Conservation (phyloP, 2,329 filamentous ascomycete species). For the Ophiostoma sp. region DNA sequence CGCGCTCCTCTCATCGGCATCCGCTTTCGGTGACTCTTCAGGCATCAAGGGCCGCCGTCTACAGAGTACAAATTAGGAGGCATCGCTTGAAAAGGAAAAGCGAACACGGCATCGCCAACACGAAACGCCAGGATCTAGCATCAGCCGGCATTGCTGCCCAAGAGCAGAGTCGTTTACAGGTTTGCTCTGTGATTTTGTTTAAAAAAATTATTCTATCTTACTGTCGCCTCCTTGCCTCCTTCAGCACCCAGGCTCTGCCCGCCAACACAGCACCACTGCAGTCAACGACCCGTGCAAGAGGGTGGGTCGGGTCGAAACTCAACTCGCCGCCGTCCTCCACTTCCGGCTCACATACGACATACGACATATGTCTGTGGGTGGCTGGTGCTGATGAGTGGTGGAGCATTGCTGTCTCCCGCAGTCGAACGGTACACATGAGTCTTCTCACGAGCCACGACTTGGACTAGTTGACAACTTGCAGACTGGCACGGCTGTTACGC, state of each 20-base stretch:
- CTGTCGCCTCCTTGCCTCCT: neutral
- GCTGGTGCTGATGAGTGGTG: conserved; percentile 1
- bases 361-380: conserved; percentile 8
- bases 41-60: neutral
- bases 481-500: neutral
- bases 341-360: conserved; percentile 15
- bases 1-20: neutral
- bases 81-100: neutral
- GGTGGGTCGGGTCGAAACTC: conserved; percentile 20
- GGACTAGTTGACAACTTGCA: neutral
- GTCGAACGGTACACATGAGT: conserved; percentile 11
- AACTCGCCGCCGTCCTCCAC: conserved; percentile 19
- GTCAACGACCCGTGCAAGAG: neutral
- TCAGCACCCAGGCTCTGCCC: neutral
- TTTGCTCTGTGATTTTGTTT: neutral
- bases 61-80: neutral
- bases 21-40: conserved; percentile 3
- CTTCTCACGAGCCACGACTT: conserved; percentile 11
- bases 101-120: conserved; percentile 1
- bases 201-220: conserved; percentile 10
- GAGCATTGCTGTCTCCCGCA: conserved; percentile 10
- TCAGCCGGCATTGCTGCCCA: conserved; percentile 26
- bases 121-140: conserved; percentile 6
- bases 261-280: neutral
- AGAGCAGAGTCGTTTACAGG: neutral